Evolutionary conservation across 2,329 filamentous ascomycete species (phyloP).

Genomic region (Macroventuria anomochaeta): DNA sequence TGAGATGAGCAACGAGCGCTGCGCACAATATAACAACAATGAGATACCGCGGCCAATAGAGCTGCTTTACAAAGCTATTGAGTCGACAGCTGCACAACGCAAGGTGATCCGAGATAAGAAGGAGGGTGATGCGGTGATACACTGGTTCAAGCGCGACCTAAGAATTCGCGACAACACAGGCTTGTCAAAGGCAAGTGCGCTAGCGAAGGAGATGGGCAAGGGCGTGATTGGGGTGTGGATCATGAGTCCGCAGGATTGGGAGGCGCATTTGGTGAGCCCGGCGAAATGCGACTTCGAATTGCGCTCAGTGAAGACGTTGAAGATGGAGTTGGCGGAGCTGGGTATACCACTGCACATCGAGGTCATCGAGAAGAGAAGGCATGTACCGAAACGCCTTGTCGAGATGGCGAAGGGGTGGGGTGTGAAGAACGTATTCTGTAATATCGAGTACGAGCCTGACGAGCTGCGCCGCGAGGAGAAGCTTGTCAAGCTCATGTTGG

Average conservation of each 20-base stretch:
- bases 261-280: constrained; percentile 77
- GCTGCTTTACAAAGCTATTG: constrained; percentile 65
- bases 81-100: constrained; percentile 64
- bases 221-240: constrained; percentile 80
- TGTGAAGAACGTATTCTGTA: constrained; percentile 77
- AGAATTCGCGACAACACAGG: constrained; percentile 76
- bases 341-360: constrained; percentile 82
- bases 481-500: constrained; percentile 66
- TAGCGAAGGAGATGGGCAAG: constrained; percentile 70
- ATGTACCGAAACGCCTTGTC: constrained; percentile 66
- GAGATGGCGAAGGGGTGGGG: constrained; percentile 74
- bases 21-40: constrained; percentile 73
- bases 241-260: constrained; percentile 81
- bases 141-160: constrained; percentile 91
- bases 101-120: constrained; percentile 51
- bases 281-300: constrained; percentile 81
- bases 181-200: constrained; percentile 69
- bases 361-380: constrained; percentile 69
- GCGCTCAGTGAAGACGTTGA: constrained; percentile 71
- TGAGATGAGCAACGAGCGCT: constrained; percentile 84
- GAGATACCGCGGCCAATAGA: constrained; percentile 76
- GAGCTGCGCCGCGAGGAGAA: constrained; percentile 79
- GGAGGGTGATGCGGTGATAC: constrained; percentile 69
- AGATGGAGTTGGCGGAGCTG: constrained; percentile 69
- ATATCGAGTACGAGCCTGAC: constrained; percentile 91